Percentiles rank a stretch among this genome's conserved stretches.
These are phyloP conservation scores for Carex arenaria DNA, from an alignment of 202 grass and related monocot genomes.

Conservation along the genomic window DNA sequence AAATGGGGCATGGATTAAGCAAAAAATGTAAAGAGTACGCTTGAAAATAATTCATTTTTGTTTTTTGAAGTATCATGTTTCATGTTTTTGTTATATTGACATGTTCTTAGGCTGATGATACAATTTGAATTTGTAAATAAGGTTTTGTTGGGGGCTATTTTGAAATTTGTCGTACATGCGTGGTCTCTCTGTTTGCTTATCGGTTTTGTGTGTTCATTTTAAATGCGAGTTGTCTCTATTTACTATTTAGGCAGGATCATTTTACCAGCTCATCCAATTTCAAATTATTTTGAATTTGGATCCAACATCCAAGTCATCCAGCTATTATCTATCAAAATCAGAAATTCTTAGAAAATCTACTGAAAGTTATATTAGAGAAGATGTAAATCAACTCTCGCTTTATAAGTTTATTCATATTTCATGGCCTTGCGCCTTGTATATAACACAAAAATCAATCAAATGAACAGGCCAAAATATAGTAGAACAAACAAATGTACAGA, in stretches of 20 bases:
- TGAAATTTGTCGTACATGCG: not conserved
- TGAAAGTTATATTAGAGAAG: not conserved
- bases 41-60: not conserved
- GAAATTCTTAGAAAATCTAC: not conserved
- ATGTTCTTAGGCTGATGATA: not conserved
- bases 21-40: not conserved
- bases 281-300: not conserved
- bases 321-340: not conserved
- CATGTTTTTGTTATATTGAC: not conserved
- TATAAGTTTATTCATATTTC: not conserved
- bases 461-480: no score
- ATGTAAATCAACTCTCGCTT: not conserved
- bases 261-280: not conserved
- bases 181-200: not conserved
- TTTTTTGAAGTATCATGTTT: no score
- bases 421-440: no score
- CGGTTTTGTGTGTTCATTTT: no score
- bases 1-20: constrained; percentile 72
- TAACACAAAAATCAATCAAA: no score
- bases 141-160: not conserved
- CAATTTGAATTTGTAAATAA: not conserved
- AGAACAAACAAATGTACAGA: no score
- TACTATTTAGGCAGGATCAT: no score
- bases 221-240: no score
- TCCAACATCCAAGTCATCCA: not conserved